Evolutionary conservation across 257 asterid genomes (phyloP).

Genomic region (Solanum infundibuliforme): DNA sequence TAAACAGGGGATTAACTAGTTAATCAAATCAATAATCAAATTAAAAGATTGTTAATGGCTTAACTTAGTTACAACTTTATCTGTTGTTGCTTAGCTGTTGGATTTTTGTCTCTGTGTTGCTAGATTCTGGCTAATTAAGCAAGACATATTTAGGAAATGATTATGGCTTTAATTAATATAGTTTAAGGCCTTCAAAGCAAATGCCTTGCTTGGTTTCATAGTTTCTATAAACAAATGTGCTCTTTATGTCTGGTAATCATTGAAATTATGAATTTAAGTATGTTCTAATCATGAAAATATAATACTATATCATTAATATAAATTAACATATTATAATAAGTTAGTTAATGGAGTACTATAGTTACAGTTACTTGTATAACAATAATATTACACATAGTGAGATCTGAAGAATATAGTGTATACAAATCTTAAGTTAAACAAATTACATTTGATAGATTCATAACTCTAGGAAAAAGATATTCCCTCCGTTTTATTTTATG

Average conservation of each 20-base stretch:
- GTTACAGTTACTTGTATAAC: background rate
- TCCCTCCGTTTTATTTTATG: fast-evolving
- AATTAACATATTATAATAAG: background rate
- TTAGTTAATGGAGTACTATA: background rate
- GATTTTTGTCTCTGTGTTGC: background rate
- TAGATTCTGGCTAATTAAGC: background rate
- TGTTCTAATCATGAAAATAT: background rate
- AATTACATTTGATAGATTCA: background rate
- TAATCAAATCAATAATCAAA: background rate
- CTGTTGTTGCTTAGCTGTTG: background rate
- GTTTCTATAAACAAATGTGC: background rate
- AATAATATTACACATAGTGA: background rate
- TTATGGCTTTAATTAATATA: background rate
- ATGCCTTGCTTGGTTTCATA: background rate
- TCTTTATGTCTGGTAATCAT: background rate
- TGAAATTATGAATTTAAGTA: background rate
- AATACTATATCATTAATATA: background rate
- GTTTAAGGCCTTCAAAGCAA: background rate
- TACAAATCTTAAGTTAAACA: background rate
- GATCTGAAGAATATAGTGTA: too few relatives aligned
- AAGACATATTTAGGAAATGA: background rate
- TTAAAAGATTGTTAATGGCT: background rate
- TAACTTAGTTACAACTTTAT: background rate
- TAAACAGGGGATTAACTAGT: background rate
- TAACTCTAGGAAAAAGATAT: background rate